Conservation (phyloP, 1,139 yeast genomes). For the Lizanozyma gosingica region DNA sequence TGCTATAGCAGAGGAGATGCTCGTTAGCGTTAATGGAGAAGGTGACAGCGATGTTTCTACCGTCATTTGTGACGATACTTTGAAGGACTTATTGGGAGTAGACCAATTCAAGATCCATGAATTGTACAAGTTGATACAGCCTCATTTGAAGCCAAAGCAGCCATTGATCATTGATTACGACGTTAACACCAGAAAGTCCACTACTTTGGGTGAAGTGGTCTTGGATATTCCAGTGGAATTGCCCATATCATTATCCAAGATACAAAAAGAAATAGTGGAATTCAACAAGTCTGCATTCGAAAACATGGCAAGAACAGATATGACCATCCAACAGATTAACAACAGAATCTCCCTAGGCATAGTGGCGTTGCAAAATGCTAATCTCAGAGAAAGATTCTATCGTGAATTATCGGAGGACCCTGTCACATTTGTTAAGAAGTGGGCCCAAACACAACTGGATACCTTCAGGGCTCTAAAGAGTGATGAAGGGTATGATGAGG, state of each 20-base stretch:
- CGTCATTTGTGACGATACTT: constrained; percentile 60
- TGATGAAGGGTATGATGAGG: constrained; percentile 89
- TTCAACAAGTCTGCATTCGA: constrained; percentile 32
- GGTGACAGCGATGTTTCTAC: constrained; percentile 27
- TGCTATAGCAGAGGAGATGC: constrained; percentile 22
- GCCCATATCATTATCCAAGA: constrained; percentile 33
- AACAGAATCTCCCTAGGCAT: constrained; percentile 53
- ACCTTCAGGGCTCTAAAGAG: constrained; percentile 71
- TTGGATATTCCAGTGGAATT: constrained; percentile 66
- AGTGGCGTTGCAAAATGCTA: constrained; percentile 56
- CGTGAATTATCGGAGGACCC: constrained; percentile 70
- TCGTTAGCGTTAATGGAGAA: constrained; percentile 13
- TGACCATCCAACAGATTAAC: constrained; percentile 47
- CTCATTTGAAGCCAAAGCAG: constrained; percentile 60
- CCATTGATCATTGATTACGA: constrained; percentile 74
- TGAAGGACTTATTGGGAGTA: constrained; percentile 48
- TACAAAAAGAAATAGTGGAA: constrained; percentile 32
- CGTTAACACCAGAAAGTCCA: constrained; percentile 64
- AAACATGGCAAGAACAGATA: constrained; percentile 34
- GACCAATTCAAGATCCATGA: constrained; percentile 59
- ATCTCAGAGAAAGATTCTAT: constrained; percentile 48
- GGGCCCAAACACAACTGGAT: constrained; percentile 68
- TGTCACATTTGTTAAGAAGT: constrained; percentile 58
- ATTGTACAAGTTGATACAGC: constrained; percentile 55
- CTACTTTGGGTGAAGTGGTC: constrained; percentile 74